Base-by-base conservation (phyloP, 148 eudicot species). In the Nyssa sinensis region DNA sequence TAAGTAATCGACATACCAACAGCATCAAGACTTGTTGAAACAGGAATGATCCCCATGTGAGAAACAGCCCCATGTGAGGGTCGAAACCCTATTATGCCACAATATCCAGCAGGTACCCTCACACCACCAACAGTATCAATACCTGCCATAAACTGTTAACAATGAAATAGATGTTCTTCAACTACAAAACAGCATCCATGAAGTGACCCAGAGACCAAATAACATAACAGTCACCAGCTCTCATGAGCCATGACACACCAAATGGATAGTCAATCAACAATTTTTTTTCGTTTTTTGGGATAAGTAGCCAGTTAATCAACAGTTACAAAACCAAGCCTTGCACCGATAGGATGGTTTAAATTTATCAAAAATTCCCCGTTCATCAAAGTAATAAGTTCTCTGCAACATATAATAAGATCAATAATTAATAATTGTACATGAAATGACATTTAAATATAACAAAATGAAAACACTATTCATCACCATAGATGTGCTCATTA, bases 91-190 rank as follows among this genome's bases (percentile, higher is more conserved):
- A 93, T 77, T 57, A 89, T 66, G 33, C 93, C 89, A 83, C 98
- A 96, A 78, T 81, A 88, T 80, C 87, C 99, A 80, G 99, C 93
- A 34, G 99, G 98, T 74, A 93, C 78, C 78, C 97, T 79, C 69
- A 93, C 97, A 53, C 97, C 99, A 68, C 99, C 99, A 77, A 87
- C 81, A 76, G 94, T 79, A 80, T 96, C 99, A 77, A 89, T 75
- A 76, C 99, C 99, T 96, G 89, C 34, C 74, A 84, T 44, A 67
- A 1, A 61, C 21, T 25, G 11, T 33, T 33, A 66, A 16, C 25
- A n/a, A 64, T 51, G 30, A 72, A 30, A n/a, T 23, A 25, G 24
- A 71, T 64, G 19, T n/a, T 37, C 68, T 62, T 33, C 28, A 71
- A 64, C 39, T 3, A 64, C 21, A 49, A 17, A 63, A 60, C 4